Base-by-base conservation (phyloP, 768 basidiomycete genomes). In the Multifurca ochricompacta region DNA sequence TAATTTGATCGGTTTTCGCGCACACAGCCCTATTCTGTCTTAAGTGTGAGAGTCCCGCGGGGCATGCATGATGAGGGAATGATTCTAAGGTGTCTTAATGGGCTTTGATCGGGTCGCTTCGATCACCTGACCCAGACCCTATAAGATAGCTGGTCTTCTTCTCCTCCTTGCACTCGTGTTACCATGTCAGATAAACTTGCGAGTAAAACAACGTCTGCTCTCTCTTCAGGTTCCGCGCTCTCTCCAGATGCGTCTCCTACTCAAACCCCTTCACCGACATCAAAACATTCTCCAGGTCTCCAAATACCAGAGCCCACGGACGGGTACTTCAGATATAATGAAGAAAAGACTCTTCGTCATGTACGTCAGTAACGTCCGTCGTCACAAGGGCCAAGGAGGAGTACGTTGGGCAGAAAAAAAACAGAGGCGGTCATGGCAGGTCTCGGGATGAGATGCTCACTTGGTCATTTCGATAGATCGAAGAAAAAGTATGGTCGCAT, bases 251-350 rank as follows among this genome's bases (percentile, higher is more conserved):
- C 19, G 13, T 53, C 51, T 25, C 51, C 51, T 28, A 14, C 34
- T 10, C 43, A 9, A 14, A 28, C 46, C 14, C 18, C 25, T 25
- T 35, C 50, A 1, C 32, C 39, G 1, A 14, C 21, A 7, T 52
- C 56, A 47, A 60, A 13, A 8, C 35, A 30, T 37, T 62, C 50
- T 28, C 61, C 68, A 4, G 69, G 68, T 1, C 61, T 79, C 37
- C 59, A 69, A 37, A 68, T 71, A 18, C 71, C 74, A 8, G 75
- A 84, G 60, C 68, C 79, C 3, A 76, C 78, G 59, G 86, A 89
- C 63, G 85, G 82, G 0, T 91, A 82, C 68, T 91, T 86, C 66
- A 83, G 83, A 8, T 91, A 91, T 67, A 73, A 73, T 19, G 87
- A 91, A 61, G 90, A 91, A 70, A 86, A 84, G 63, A 82, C 71